Conservation (phyloP, 139 green algal genomes). For the Coelastrella sp. region DNA sequence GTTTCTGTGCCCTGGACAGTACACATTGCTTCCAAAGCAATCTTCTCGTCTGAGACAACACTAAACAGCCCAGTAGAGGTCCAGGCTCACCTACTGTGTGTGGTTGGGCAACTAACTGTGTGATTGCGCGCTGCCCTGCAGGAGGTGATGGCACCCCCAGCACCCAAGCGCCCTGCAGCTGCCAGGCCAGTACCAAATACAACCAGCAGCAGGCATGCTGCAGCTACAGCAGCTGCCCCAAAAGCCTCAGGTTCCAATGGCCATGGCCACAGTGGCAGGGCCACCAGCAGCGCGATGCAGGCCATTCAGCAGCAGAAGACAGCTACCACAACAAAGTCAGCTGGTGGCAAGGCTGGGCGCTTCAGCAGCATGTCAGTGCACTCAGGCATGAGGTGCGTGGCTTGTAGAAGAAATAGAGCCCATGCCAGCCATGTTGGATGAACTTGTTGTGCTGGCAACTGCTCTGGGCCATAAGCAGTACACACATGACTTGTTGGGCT, state of each 20-base stretch:
- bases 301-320: background rate
- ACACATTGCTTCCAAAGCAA: no score
- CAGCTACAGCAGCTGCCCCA: background rate
- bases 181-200: background rate
- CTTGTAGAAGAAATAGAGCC: background rate
- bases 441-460: no score
- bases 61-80: no score
- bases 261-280: background rate
- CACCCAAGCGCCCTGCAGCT: background rate
- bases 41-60: no score
- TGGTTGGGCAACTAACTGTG: no score
- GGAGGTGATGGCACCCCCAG: background rate
- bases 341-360: background rate
- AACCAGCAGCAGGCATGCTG: background rate
- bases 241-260: background rate
- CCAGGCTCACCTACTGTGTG: no score
- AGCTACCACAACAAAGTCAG: background rate
- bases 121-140: background rate
- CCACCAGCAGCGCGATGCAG: background rate
- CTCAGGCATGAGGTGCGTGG: constrained; percentile 20
- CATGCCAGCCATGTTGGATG: background rate
- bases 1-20: no score
- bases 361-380: constrained; percentile 33
- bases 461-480: no score
- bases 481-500: no score